Evolutionary conservation across 495 filamentous ascomycete species (phyloP).

Genomic region (Hypoxylon fuscum): DNA sequence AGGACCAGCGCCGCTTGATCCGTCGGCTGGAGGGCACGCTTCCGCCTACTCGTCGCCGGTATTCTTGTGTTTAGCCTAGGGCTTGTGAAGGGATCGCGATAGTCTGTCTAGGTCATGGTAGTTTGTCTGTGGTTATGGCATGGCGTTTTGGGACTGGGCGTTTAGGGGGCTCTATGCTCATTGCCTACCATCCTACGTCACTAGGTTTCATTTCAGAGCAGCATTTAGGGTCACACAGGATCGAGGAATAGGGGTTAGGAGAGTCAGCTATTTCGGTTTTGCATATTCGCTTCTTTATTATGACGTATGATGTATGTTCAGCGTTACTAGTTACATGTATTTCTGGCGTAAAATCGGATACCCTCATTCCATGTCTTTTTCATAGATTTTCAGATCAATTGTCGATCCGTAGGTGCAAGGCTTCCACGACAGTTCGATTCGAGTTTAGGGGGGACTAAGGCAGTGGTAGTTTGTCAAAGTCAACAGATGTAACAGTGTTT

Average conservation of each 20-base stretch:
- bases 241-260: conserved; percentile 12
- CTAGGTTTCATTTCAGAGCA: conserved; percentile 3
- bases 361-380: conserved; percentile 23
- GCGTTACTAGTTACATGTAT: background rate
- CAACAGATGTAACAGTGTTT: background rate
- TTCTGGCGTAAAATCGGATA: conserved; percentile 19
- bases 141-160: background rate
- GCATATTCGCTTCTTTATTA: conserved; percentile 3
- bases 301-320: conserved; percentile 4
- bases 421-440: too few species aligned
- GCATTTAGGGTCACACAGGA: background rate
- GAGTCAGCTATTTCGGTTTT: conserved; percentile 4
- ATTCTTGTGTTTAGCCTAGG: conserved; percentile 14
- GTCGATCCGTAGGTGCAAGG: too few species aligned
- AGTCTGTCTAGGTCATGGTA: background rate
- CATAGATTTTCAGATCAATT: background rate
- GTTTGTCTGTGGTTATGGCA: background rate
- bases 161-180: too few species aligned
- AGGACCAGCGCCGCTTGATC: conserved; percentile 22
- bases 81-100: background rate
- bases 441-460: background rate
- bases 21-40: conserved; percentile 9
- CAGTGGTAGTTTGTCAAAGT: background rate
- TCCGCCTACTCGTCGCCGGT: conserved; percentile 7
- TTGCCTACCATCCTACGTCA: conserved; percentile 8